Base-by-base conservation (phyloP, 2,329 filamentous ascomycete species). In the Scytalidium lignicola region DNA sequence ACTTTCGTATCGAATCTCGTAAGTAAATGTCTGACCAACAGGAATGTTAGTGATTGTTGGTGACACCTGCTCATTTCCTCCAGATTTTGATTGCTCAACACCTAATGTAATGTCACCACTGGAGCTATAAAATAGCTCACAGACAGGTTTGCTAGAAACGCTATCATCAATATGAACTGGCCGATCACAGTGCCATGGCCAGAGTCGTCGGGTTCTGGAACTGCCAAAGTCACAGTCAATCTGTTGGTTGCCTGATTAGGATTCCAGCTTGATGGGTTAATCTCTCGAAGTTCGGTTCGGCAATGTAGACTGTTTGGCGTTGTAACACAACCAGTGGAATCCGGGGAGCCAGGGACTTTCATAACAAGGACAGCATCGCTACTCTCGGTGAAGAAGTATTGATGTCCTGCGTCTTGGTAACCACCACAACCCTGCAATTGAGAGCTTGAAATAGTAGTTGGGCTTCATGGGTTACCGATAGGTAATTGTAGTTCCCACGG, bases 221-320 rank as follows among this genome's bases (percentile, higher is more conserved):
- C 63, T 2, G 51, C 50, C 12, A 70, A 55, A 1, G 53, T 52
- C 3, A 57, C 65, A 19, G 51, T 61, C 19, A 69, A 57, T 1
- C 56, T 55, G 51, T 67, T 69, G 13, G 51, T 51, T 12, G 47
- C 41, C 13, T 44, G 54, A 18, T 56, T 61, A n/a, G 67, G 64
- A 42, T 60, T 55, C 66, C 67, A 61, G 48, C 47, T 57, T 9
- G 39, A 60, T 2, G 65, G 65, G 29, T 44, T 55, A n/a, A 44
- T 47, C 56, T 71, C 68, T 22, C 67, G 66, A n/a, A 71, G 58
- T 55, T 71, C 68, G 9, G 64, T 68, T 23, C 66, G 67, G 52
- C 68, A 70, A 53, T 71, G 68, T 44, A 64, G 47, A 56, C 67
- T 70, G 58, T 67, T 62, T 1, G 60, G 51, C 3, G 68, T 70